Conservation (phyloP, 352 stramenopile species). For the Phytopythium aichiense region DNA sequence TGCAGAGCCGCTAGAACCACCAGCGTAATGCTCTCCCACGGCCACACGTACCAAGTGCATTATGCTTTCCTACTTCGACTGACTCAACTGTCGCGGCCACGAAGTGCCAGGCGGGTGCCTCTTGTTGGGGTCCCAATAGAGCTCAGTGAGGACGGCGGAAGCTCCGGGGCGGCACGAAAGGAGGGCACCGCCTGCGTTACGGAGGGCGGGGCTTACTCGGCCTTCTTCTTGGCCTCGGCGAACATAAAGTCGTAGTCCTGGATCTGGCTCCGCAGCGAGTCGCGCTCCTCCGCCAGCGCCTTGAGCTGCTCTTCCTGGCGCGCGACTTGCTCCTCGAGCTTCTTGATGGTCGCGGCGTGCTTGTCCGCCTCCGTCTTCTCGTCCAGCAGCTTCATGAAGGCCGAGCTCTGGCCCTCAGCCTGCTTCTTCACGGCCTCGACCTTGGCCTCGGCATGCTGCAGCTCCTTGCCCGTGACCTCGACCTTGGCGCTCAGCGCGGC, state of each 20-base stretch:
- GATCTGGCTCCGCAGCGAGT: slow-evolving; percentile 73
- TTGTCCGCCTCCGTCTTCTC: slow-evolving; percentile 64
- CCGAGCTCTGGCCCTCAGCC: slow-evolving; percentile 65
- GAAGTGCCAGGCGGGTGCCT: background rate
- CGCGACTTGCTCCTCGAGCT: slow-evolving; percentile 40
- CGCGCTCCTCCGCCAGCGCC: slow-evolving; percentile 52
- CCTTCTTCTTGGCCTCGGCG: slow-evolving; percentile 84
- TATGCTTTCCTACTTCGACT: background rate
- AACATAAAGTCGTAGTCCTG: slow-evolving; percentile 91
- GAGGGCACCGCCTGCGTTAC: background rate
- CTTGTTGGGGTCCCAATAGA: too few relatives aligned
- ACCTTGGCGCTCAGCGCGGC: slow-evolving; percentile 39
- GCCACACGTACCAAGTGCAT: background rate
- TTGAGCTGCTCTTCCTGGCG: slow-evolving; percentile 39
- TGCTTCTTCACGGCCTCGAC: slow-evolving; percentile 71
- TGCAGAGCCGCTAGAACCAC: slow-evolving; percentile 22
- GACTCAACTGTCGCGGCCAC: background rate
- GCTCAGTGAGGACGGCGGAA: too few relatives aligned
- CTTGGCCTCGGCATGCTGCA: slow-evolving; percentile 42
- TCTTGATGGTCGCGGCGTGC: slow-evolving; percentile 33
- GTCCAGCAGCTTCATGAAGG: slow-evolving; percentile 83
- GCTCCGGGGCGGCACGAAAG: slow-evolving; percentile 2
- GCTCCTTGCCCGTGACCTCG: slow-evolving; percentile 24
- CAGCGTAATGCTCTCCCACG: background rate
- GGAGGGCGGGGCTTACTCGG: slow-evolving; percentile 33